A percentile compares a stretch with the other conserved stretches of the same genome.
These are phyloP conservation scores for Cadophora luteo-olivacea DNA, from an alignment of 2,329 filamentous ascomycete genomes.

Conservation along the genomic window DNA sequence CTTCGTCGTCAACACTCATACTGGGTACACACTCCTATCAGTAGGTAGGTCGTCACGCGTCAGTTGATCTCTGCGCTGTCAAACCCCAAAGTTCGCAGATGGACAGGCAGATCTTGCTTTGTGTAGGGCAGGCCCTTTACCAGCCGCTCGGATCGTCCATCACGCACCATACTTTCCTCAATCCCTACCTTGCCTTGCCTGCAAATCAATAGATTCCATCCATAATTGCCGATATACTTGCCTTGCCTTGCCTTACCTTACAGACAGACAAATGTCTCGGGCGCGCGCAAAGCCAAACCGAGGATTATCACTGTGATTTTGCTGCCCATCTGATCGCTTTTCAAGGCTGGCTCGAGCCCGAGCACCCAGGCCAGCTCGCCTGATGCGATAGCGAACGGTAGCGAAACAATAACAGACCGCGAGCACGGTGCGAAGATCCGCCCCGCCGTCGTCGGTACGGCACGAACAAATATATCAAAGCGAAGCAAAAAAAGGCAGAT, in stretches of 20 bases:
- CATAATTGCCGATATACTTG: not conserved
- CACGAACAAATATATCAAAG: not conserved
- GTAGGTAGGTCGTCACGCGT: not conserved
- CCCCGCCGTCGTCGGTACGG: not conserved
- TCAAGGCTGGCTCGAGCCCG: not conserved
- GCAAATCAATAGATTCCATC: not conserved
- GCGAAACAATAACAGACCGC: conserved; percentile 3
- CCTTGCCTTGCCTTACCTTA: not conserved
- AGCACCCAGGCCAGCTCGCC: conserved; percentile 7
- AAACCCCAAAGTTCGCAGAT: not conserved
- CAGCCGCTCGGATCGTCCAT: conserved; percentile 9
- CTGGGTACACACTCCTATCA: not conserved
- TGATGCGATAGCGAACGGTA: not conserved
- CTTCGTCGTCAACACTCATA: not conserved
- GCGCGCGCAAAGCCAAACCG: conserved; percentile 2
- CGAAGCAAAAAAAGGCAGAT: not conserved
- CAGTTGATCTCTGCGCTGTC: conserved; percentile 16
- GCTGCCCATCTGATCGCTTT: conserved; percentile 10
- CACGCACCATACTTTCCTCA: not conserved
- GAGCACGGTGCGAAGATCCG: conserved; percentile 24
- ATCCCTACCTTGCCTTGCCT: not conserved
- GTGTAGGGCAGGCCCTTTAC: not conserved
- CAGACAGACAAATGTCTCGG: not conserved
- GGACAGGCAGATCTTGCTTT: not conserved
- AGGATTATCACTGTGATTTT: not conserved